These are phyloP conservation scores for Cryoendolithus antarcticus DNA, from an alignment of 2,329 filamentous ascomycete species.

Conservation along the genomic window DNA sequence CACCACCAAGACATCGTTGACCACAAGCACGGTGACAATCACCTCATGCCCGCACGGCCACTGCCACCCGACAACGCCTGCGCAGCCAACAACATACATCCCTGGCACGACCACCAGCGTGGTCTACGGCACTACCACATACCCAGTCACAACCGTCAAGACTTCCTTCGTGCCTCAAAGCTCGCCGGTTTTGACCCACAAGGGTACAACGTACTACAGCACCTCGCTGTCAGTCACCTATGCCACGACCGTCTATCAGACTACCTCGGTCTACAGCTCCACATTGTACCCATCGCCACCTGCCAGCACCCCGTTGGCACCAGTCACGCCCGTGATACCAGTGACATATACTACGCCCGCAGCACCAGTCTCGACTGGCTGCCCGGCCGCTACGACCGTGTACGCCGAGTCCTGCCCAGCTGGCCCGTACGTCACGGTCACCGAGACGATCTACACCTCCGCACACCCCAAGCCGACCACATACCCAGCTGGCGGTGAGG, in stretches of 20 bases:
- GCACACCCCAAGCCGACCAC: slow-evolving; percentile 2
- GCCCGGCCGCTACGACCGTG: slow-evolving; percentile 1
- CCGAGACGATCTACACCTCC: slow-evolving; percentile 3
- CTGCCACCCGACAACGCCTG: neutral
- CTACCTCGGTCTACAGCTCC: slow-evolving; percentile 1
- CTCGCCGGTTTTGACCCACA: slow-evolving; percentile 3
- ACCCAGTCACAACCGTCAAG: slow-evolving; percentile 2
- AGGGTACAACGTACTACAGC: slow-evolving; percentile 5
- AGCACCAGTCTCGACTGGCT: neutral
- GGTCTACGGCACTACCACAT: slow-evolving; percentile 3
- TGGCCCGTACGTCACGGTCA: neutral
- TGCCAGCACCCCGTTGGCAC: neutral
- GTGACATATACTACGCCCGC: neutral
- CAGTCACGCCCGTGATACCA: slow-evolving; percentile 1
- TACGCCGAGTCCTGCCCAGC: slow-evolving; percentile 1
- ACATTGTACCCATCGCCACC: neutral
- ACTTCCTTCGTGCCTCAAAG: slow-evolving; percentile 5
- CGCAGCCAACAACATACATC: slow-evolving; percentile 2
- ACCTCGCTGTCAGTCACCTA: slow-evolving; percentile 4
- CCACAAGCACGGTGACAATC: slow-evolving; percentile 3
- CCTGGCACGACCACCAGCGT: slow-evolving; percentile 2
- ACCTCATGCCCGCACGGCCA: slow-evolving; percentile 3
- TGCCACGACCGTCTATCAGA: slow-evolving; percentile 1
- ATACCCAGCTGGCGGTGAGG: neutral
- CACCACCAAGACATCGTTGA: slow-evolving; percentile 2